Evolutionary conservation across 352 stramenopile genomes (phyloP), one percentile per base, ranked within the genome.

Genomic region (Pythium periplocum): DNA sequence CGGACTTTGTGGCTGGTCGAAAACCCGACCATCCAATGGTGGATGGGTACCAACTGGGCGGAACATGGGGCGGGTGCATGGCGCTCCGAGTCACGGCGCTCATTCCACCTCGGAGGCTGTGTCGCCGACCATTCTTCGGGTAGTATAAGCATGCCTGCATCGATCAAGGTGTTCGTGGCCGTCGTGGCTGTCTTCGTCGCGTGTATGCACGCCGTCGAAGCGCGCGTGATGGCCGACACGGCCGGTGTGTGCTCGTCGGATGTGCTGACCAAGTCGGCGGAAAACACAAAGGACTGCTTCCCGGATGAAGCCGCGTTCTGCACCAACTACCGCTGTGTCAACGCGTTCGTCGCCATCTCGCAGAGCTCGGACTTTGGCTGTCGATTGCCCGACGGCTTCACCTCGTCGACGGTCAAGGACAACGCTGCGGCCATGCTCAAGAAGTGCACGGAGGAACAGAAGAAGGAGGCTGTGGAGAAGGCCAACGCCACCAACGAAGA

Each of bases 281-380:
- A 42, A 8, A 42, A 12, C 12, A 42, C 38, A 12, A 12, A 42
- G 38, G 38, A 42, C 38, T 42, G 38, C 12, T 42, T 42, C 38
- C 38, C 38, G 38, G 38, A 42, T 42, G 38, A 42, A 42, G 38
- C 38, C 38, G 38, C 38, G 38, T 42, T 42, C 38, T 42, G 38
- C 38, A 1, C 12, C 7, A 42, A 42, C 38, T 42, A 42, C 38
- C 38, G 38, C 38, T 42, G 38, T 12, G 38, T 42, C 7, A 12
- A 42, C 38, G 38, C 38, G 38, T 42, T 42, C 38, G 38, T 42
- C 7, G 12, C 38, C 38, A 42, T 42, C 38, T 42, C 38, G 7
- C 7, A 12, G 12, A 42, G 38, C 38, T 8, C 7, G 7, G 38
- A 42, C 38, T 42, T 42, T 42, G 38, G 7, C 7, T 42, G 38